Evolutionary conservation across 306 rosid genomes (phyloP).

Genomic region (Begonia fuchsioides): DNA sequence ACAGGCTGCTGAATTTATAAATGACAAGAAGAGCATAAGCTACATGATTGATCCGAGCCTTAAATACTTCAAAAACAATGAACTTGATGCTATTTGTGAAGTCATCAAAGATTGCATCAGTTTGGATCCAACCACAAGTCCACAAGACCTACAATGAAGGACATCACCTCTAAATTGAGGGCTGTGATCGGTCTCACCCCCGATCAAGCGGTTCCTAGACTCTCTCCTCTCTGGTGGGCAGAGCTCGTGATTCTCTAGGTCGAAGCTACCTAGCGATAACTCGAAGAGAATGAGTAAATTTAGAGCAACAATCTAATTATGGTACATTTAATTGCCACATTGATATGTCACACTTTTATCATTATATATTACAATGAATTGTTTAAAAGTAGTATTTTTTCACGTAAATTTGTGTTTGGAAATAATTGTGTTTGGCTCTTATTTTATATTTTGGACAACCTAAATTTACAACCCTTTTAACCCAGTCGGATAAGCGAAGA

Average conservation of each 20-base stretch:
- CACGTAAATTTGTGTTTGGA: no score
- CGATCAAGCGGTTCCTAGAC: slow-evolving; percentile 81
- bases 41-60: slow-evolving; percentile 58
- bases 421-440: no score
- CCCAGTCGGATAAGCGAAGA: no score
- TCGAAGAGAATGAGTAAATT: not conserved
- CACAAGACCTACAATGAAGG: slow-evolving; percentile 77
- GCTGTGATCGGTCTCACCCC: slow-evolving; percentile 42
- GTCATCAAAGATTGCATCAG: slow-evolving; percentile 64
- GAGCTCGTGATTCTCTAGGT: slow-evolving; percentile 88
- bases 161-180: slow-evolving; percentile 39
- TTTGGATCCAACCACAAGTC: slow-evolving; percentile 41
- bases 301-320: not conserved
- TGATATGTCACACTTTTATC: no score
- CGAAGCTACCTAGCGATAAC: slow-evolving; percentile 43
- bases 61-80: slow-evolving; percentile 47
- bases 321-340: no score
- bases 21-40: slow-evolving; percentile 41
- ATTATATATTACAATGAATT: no score
- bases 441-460: no score
- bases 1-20: slow-evolving; percentile 62
- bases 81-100: slow-evolving; percentile 63
- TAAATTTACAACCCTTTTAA: no score
- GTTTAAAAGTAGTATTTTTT: not conserved
- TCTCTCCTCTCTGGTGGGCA: slow-evolving; percentile 99